Evolutionary conservation across 2,329 filamentous ascomycete species (phyloP).

Genomic region (Hypomyces rosellus): DNA sequence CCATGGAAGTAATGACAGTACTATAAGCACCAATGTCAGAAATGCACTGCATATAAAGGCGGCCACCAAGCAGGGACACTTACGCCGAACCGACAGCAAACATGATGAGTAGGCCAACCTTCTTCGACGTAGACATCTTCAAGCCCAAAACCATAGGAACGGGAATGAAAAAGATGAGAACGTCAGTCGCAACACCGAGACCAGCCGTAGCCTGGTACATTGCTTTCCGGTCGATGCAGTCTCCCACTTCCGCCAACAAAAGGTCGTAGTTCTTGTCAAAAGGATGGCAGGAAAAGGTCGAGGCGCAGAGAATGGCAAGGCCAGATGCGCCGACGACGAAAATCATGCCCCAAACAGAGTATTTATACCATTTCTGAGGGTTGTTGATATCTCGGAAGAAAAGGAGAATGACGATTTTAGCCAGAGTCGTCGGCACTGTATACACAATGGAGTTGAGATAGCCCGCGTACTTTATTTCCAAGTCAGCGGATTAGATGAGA

Average conservation of each 20-base stretch:
- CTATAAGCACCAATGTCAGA: constrained; percentile 7
- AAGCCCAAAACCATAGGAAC: constrained; percentile 37
- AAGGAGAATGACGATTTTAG: constrained; percentile 15
- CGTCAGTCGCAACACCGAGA: constrained; percentile 40
- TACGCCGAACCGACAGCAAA: constrained; percentile 35
- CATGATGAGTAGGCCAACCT: constrained; percentile 35
- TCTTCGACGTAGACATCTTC: constrained; percentile 39
- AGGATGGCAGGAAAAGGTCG: constrained; percentile 27
- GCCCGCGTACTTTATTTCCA: constrained; percentile 2
- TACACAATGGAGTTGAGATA: constrained; percentile 15
- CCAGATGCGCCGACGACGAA: constrained; percentile 11
- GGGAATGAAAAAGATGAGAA: constrained; percentile 39
- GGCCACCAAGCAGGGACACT: neutral
- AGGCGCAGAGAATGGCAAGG: constrained; percentile 22
- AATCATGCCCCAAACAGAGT: constrained; percentile 10
- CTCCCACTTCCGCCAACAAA: constrained; percentile 19
- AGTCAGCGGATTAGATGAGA: neutral
- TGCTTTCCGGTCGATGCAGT: constrained; percentile 36
- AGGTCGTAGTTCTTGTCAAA: constrained; percentile 13
- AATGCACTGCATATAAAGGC: neutral
- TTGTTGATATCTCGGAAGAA: constrained; percentile 13
- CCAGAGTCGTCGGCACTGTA: constrained; percentile 12
- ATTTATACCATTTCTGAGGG: constrained; percentile 8
- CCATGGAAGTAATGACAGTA: constrained; percentile 25
- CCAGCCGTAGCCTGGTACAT: constrained; percentile 44